Base-by-base conservation (phyloP, 192 early-diverging fungal genomes). In the Pecoramyces ruminantium region DNA sequence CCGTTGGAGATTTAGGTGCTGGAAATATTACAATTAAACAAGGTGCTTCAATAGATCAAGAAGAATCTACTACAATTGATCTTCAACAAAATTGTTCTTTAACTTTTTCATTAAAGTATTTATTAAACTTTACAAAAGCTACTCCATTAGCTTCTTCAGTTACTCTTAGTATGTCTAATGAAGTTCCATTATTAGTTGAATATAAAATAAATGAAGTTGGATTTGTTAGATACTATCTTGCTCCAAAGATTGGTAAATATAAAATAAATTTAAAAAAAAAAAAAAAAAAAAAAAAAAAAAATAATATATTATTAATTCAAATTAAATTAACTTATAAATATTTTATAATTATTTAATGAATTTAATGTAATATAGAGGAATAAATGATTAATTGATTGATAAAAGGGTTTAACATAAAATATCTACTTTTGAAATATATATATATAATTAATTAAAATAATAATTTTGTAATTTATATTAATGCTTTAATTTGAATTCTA, bases 121-220 rank as follows among this genome's bases (percentile, higher is more conserved):
- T 99, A 30, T 86, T 88, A 81, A 94, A 94, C 89, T 99, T 99
- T 83, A 91, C 96, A 79, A 99, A 98, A 89, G 96, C 97, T 29
- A 95, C 95, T 18, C 93, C 95, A 9, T 86, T 98, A 29, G 87
- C 93, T 14, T 84, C 87, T 21, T 86, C 82, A 28, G 96, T 99
- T 81, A 93, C 88, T 78, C 87, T 98, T 78, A 89, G 88, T 84
- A 88, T 99, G 84, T 93, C 93, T 40, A 88, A 92, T 83, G 96
- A 96, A 51, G 92, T 96, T 8, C 97, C 97, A 21, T 84, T 98
- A 79, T 86, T 99, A 86, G 93, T 99, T 77, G 96, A 99, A 87
- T 99, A 96, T 88, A 92, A 92, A 84, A 91, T 97, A 81, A 92
- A 89, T 78, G 93, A 95, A 30, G 85, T 94, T 80, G 97, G 96